phyloP scores from a whole-genome alignment of 352 stramenopile species.

The Pythium aquatile region DNA sequence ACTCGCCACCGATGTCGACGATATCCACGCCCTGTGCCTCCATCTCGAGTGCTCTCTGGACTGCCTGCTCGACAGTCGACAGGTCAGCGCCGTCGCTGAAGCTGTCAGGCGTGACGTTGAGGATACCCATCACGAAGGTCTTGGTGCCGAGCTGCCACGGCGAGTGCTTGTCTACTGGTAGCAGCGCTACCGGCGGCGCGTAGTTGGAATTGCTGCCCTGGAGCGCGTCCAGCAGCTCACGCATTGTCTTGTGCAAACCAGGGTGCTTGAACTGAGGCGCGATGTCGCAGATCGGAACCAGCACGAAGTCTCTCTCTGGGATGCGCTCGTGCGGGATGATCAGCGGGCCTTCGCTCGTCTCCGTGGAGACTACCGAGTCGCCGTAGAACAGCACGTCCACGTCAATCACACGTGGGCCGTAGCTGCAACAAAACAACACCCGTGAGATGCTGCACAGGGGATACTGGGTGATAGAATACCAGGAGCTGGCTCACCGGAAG shows the following conservation, averaged over 20 bases:
- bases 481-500: constrained; percentile 33
- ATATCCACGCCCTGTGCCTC: constrained; percentile 90
- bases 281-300: constrained; percentile 94
- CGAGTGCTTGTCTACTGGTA: constrained; percentile 44
- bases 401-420: constrained; percentile 93
- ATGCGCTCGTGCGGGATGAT: constrained; percentile 94
- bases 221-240: constrained; percentile 50
- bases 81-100: constrained; percentile 88
- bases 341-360: constrained; percentile 73
- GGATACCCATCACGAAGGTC: constrained; percentile 96
- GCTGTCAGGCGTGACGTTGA: constrained; percentile 99
- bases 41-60: constrained; percentile 89
- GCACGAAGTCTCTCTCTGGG: constrained; percentile 96
- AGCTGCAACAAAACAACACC: constrained; percentile 35
- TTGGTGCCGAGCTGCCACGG: constrained; percentile 57
- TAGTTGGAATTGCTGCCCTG: constrained; percentile 31
- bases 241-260: constrained; percentile 65
- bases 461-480: background rate
- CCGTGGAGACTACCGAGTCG: constrained; percentile 58
- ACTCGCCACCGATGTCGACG: constrained; percentile 99
- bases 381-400: constrained; percentile 96
- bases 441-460: no score
- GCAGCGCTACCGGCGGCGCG: constrained; percentile 43
- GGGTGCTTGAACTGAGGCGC: constrained; percentile 81
- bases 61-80: constrained; percentile 47